A percentile compares a stretch with the other conserved stretches of the same genome.
Conservation (phyloP, 2,329 filamentous ascomycete species). For the Cladophialophora psammophila region DNA sequence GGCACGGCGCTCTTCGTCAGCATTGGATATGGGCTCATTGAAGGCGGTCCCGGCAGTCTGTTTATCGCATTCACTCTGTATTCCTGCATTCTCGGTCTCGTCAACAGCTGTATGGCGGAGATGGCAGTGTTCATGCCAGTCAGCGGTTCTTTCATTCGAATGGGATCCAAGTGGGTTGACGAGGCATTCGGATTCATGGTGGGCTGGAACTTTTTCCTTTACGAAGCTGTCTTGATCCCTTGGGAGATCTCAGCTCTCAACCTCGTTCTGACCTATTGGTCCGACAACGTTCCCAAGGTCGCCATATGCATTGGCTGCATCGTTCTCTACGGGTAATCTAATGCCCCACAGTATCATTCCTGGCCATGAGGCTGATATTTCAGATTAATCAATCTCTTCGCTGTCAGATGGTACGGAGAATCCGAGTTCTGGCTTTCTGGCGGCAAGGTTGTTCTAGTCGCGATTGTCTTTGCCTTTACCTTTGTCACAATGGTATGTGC, state of each 20-base stretch:
- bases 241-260: constrained; percentile 53
- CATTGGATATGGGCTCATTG: constrained; percentile 45
- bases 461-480: constrained; percentile 74
- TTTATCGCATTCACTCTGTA: constrained; percentile 44
- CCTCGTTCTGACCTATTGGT: constrained; percentile 50
- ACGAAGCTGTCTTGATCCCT: constrained; percentile 48
- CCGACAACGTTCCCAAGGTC: constrained; percentile 47
- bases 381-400: constrained; percentile 68
- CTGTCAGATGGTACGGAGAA: constrained; percentile 72
- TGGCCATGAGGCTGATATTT: constrained; percentile 41
- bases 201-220: constrained; percentile 57
- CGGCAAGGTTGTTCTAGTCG: constrained; percentile 70
- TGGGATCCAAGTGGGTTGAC: constrained; percentile 49
- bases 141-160: constrained; percentile 49
- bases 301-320: constrained; percentile 49
- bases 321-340: constrained; percentile 48
- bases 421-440: constrained; percentile 73
- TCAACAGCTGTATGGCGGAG: constrained; percentile 50
- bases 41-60: constrained; percentile 46
- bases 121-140: constrained; percentile 52
- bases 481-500: constrained; percentile 76
- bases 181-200: constrained; percentile 55
- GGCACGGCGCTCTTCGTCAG: constrained; percentile 47
- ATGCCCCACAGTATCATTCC: background rate
- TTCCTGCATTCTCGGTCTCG: constrained; percentile 1